Conservation (phyloP, 1,284 basidiomycete genomes). For the Moesziomyces antarcticus region DNA sequence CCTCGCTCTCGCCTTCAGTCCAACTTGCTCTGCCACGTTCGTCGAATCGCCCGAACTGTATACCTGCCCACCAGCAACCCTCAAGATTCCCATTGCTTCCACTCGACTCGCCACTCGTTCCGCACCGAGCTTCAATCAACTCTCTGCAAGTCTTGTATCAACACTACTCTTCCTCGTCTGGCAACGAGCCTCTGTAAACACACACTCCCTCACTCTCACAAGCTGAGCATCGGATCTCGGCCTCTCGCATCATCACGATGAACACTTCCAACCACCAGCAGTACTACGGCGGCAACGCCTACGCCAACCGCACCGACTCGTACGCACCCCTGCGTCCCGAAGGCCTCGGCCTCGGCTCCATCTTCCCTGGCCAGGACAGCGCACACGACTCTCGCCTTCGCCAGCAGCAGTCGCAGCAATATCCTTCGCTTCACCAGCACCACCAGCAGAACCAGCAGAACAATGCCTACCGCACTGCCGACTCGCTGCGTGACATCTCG, state of each 20-base stretch:
- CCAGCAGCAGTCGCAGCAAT: conserved; percentile 19
- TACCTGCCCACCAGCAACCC: conserved; percentile 31
- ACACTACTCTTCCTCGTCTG: conserved; percentile 2
- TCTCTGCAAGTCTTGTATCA: conserved; percentile 27
- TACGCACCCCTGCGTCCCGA: conserved; percentile 54
- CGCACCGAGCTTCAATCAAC: conserved; percentile 1
- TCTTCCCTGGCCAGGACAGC: conserved; percentile 14
- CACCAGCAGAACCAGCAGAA: conserved; percentile 29
- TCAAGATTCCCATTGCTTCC: conserved; percentile 18
- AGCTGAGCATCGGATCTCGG: background rate
- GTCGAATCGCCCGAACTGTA: conserved; percentile 15
- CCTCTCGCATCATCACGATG: conserved; percentile 12
- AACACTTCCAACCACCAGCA: conserved; percentile 30
- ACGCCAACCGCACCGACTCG: conserved; percentile 47
- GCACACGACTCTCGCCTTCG: conserved; percentile 31
- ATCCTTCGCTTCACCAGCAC: conserved; percentile 2
- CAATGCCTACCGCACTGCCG: conserved; percentile 18
- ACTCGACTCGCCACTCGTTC: background rate
- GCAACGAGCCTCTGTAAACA: conserved; percentile 18
- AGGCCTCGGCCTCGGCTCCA: conserved; percentile 49
- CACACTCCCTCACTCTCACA: background rate
- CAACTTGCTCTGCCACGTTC: background rate
- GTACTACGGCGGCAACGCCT: conserved; percentile 28
- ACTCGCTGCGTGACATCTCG: conserved; percentile 27
- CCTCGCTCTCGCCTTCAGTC: background rate